These are phyloP conservation scores for Apiotrichum laibachii DNA, from an alignment of 1,284 basidiomycete genomes.

Conservation along the genomic window DNA sequence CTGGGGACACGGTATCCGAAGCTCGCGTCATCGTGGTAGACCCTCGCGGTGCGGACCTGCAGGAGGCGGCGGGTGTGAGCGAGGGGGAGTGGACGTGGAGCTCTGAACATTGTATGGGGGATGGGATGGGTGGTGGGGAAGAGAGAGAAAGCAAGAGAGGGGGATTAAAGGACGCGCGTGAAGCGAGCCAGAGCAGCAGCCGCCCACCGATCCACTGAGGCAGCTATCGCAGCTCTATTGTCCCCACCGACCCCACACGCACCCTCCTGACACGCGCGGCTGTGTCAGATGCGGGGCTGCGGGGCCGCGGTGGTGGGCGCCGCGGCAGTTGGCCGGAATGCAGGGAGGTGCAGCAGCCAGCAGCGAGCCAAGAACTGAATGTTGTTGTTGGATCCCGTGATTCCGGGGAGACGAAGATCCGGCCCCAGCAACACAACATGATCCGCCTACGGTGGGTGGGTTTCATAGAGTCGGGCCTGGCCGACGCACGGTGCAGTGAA, in stretches of 20 bases:
- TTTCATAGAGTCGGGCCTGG: too few species aligned
- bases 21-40: constrained; percentile 72
- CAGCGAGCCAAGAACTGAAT: too few species aligned
- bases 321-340: too few species aligned
- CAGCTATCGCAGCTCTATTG: not conserved
- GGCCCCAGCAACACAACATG: not conserved
- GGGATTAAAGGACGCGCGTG: not conserved
- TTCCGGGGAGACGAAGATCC: too few species aligned
- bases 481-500: too few species aligned
- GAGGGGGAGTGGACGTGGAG: constrained; percentile 7
- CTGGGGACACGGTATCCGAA: constrained; percentile 72
- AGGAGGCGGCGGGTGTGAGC: constrained; percentile 2
- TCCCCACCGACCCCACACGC: not conserved
- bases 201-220: not conserved
- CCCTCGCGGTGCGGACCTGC: not conserved
- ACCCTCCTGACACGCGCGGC: not conserved
- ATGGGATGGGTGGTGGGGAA: not conserved
- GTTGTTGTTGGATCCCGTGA: too few species aligned
- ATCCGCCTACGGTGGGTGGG: too few species aligned
- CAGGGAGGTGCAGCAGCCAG: too few species aligned
- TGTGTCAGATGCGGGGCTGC: not conserved
- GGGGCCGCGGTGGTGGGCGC: not conserved
- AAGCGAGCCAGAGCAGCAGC: not conserved
- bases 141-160: not conserved
- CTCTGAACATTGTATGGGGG: constrained; percentile 13